A percentile compares a stretch with the other conserved stretches of the same genome.
Conservation (phyloP, 345 rosid genomes). For the Fremontodendron californicum region DNA sequence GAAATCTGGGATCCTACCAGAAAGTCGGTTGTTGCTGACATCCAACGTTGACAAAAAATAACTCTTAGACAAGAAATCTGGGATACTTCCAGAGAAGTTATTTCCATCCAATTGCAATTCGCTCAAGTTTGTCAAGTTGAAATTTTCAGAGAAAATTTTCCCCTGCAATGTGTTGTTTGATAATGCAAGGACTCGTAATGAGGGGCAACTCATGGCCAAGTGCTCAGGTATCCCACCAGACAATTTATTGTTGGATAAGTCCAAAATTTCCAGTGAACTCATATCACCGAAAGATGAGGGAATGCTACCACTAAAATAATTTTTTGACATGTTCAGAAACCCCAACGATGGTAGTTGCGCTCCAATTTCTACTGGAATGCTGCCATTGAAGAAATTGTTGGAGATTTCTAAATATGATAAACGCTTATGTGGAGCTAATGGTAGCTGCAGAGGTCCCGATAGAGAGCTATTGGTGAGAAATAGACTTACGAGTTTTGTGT, state of each 20-base stretch:
- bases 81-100: constrained; percentile 14
- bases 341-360: background rate
- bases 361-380: constrained; percentile 17
- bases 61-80: too few species aligned
- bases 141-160: too few species aligned
- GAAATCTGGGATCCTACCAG: constrained; percentile 17
- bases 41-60: background rate
- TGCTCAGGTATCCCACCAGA: constrained; percentile 13
- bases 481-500: background rate
- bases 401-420: background rate
- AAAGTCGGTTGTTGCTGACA: constrained; percentile 17
- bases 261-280: background rate
- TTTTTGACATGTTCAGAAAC: constrained; percentile 5
- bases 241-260: constrained; percentile 24
- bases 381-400: background rate
- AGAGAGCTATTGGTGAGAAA: background rate
- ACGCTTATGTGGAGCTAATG: background rate
- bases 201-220: too few species aligned
- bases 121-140: too few species aligned
- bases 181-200: too few species aligned
- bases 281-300: constrained; percentile 17
- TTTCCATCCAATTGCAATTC: too few species aligned
- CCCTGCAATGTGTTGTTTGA: too few species aligned
- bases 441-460: background rate
- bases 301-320: constrained; percentile 13